phyloP scores from a whole-genome alignment of 2,329 filamentous ascomycete species.

The Dryadomyces quercivorus region DNA sequence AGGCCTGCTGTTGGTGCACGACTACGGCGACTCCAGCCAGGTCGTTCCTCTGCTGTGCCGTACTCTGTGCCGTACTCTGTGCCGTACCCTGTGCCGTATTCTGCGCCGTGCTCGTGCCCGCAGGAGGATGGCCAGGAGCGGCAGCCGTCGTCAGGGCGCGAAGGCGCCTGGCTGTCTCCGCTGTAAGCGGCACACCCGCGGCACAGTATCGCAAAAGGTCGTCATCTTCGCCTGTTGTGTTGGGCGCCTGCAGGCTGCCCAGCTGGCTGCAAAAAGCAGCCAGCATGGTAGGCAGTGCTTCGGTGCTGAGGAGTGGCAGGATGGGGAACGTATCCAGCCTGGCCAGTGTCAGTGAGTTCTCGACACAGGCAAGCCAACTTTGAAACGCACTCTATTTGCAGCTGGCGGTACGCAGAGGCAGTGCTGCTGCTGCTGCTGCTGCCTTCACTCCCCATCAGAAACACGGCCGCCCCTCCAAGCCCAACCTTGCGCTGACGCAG shows the following conservation, averaged over 20 bases:
- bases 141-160: neutral
- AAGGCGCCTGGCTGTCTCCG: neutral
- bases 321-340: conserved; percentile 24
- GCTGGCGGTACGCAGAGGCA: conserved; percentile 15
- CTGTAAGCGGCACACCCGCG: neutral
- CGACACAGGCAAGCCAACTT: neutral
- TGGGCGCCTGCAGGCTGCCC: neutral
- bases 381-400: conserved; percentile 31
- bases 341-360: conserved; percentile 9
- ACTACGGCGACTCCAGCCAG: neutral
- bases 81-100: too few relatives aligned
- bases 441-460: conserved; percentile 24
- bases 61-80: too few relatives aligned
- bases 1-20: neutral
- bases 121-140: neutral
- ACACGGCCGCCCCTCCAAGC: conserved; percentile 24
- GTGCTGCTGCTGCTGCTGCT: conserved; percentile 8
- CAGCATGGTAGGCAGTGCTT: conserved; percentile 25
- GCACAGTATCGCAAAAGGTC: neutral
- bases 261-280: conserved; percentile 24
- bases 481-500: conserved; percentile 16
- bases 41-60: neutral
- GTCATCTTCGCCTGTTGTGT: too few relatives aligned
- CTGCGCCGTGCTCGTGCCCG: too few relatives aligned
- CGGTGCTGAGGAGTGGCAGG: conserved; percentile 26